phyloP scores from a whole-genome alignment of 352 stramenopile species.

The Blastocystis sp. region DNA sequence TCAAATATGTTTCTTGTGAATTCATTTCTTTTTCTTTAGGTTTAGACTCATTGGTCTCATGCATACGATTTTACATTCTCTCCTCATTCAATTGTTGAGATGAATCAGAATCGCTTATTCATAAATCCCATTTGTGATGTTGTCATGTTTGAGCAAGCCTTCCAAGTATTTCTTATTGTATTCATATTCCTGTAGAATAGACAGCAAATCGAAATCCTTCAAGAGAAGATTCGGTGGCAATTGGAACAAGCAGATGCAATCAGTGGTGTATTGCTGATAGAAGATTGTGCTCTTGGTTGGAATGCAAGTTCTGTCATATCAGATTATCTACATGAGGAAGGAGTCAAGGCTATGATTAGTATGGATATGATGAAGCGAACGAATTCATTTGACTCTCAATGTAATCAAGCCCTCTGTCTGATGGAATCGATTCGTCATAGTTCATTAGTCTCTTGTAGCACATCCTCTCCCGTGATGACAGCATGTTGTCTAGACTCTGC shows the following conservation, averaged over 20 bases:
- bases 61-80: not conserved
- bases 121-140: conserved; percentile 8
- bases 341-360: not conserved
- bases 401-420: not conserved
- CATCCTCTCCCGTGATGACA: not conserved
- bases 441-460: not conserved
- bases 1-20: not conserved
- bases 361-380: not conserved
- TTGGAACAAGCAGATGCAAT: conserved; percentile 13
- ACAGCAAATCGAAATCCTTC: not conserved
- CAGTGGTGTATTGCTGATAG: conserved; percentile 11
- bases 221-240: conserved; percentile 20
- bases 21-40: not conserved
- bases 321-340: conserved; percentile 12
- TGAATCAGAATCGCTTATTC: not conserved
- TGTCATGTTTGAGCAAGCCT: not conserved
- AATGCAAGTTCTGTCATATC: not conserved
- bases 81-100: conserved; percentile 15
- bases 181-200: not conserved
- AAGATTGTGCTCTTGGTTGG: conserved; percentile 19
- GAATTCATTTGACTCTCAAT: not conserved
- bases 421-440: not conserved
- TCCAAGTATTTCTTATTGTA: not conserved
- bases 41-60: conserved; percentile 43
- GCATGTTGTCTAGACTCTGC: conserved; percentile 35